Conservation (phyloP, 768 basidiomycete genomes). For the Clitopilus hobsonii region DNA sequence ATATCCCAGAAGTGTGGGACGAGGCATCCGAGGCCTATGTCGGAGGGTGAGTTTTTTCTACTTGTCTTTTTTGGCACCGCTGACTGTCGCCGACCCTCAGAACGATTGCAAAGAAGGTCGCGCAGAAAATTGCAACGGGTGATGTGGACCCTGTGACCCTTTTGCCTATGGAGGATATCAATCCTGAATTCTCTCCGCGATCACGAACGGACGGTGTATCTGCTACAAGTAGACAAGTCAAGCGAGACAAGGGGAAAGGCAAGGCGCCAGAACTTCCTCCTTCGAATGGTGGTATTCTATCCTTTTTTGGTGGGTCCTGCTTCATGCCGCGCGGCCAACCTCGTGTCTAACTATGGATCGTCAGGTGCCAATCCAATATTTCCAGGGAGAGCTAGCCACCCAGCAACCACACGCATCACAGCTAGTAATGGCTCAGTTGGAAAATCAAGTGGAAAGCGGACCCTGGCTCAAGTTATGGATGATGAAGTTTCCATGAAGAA, state of each 20-base stretch:
- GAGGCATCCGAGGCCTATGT: constrained; percentile 67
- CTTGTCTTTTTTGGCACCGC: neutral
- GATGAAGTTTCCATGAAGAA: constrained; percentile 50
- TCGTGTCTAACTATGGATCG: neutral
- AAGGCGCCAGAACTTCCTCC: constrained; percentile 32
- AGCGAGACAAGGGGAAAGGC: constrained; percentile 39
- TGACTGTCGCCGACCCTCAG: constrained; percentile 31
- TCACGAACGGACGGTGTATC: constrained; percentile 33
- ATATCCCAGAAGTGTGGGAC: constrained; percentile 53
- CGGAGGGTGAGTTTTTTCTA: constrained; percentile 46
- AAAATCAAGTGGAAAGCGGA: constrained; percentile 71
- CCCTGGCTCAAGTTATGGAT: constrained; percentile 67
- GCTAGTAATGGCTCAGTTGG: constrained; percentile 32
- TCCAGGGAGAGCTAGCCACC: constrained; percentile 16
- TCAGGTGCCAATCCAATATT: constrained; percentile 41
- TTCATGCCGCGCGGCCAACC: no score
- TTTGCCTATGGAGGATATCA: constrained; percentile 74
- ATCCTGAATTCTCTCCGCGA: constrained; percentile 57
- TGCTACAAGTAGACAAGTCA: constrained; percentile 15
- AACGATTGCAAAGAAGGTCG: constrained; percentile 57
- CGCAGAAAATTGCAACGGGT: constrained; percentile 63
- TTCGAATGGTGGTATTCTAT: constrained; percentile 37
- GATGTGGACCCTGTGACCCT: constrained; percentile 67
- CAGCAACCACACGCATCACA: neutral
- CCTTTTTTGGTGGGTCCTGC: constrained; percentile 56